Evolutionary conservation across 306 rosid species (phyloP), one percentile per base, ranked within the genome.

Genomic region (Mucuna pruriens): DNA sequence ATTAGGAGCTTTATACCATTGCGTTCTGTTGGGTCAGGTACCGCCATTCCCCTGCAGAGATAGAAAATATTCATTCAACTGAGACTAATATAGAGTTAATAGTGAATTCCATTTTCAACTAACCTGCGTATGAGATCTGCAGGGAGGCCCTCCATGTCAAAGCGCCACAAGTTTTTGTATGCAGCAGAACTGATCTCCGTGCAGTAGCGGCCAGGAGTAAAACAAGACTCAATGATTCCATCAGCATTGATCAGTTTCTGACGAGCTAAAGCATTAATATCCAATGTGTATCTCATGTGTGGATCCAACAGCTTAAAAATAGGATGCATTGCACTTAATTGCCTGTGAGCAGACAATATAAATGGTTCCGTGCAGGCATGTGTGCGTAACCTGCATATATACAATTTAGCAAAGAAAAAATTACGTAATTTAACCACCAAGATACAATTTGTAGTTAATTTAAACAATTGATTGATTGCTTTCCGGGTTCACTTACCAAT

Each of bases 261-360:
- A 7, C 98, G 91, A 34, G 98, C 98, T 79, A 89, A 58, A 12
- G 72, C 93, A 58, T 94, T 94, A 85, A 94, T 85, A 84, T 90
- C 98, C 23, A 94, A 61, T 0, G 94, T 94, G 81, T 94, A 94
- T 63, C 98, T 85, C 98, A 94, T 91, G 81, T 94, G 98, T 15
- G 98, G 97, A 54, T 94, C 98, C 85, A 94, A 79, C 26, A 94
- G 90, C 90, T 94, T 94, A 61, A 80, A 94, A 8, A 94, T 84
- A 0, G 98, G 98, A 77, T 94, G 98, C 95, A 94, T 84, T n/a
- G 94, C 95, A 75, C 98, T 94, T 83, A 94, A 44, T n/a, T 94
- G 98, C 79, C 98, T 85, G 31, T 94, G 94, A 51, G 97, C 95
- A 26, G 97, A 85, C 84, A 94, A 42, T 46, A 94, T 90, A 75